Percentiles rank a stretch among this genome's conserved stretches.
phyloP scores from a whole-genome alignment of 176 grass and related monocot genomes.

The Luzula sylvatica region DNA sequence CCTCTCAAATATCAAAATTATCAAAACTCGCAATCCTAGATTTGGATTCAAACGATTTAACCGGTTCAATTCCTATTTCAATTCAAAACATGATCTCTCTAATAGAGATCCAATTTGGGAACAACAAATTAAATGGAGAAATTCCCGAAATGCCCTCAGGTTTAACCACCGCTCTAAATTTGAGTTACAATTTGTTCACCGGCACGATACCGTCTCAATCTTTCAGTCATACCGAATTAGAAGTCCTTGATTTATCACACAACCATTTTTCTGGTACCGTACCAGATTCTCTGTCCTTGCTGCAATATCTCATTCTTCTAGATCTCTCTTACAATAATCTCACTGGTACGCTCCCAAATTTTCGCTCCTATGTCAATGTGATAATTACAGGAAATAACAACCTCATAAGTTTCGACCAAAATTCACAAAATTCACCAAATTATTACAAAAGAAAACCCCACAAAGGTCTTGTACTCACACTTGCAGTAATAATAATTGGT shows the following conservation, averaged over 20 bases:
- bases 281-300: not conserved
- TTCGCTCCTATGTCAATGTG: conserved; percentile 9
- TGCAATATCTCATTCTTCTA: conserved; percentile 31
- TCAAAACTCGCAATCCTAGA: conserved; percentile 31
- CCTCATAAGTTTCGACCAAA: conserved; percentile 10
- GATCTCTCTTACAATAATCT: conserved; percentile 61
- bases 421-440: not conserved
- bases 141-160: conserved; percentile 34
- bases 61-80: conserved; percentile 28
- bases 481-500: conserved; percentile 23
- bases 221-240: not conserved
- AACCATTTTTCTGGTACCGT: conserved; percentile 42
- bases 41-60: conserved; percentile 33
- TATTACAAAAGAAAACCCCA: conserved; percentile 2
- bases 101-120: conserved; percentile 42
- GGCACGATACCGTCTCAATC: conserved; percentile 33
- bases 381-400: conserved; percentile 22
- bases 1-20: conserved; percentile 6
- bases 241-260: conserved; percentile 84
- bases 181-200: conserved; percentile 42
- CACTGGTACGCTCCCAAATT: conserved; percentile 24
- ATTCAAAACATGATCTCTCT: not conserved
- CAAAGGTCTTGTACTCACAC: not conserved
- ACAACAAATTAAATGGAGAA: conserved; percentile 39
- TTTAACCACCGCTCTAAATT: conserved; percentile 36